These are phyloP conservation scores for Rhododendron williamsianum DNA, from an alignment of 148 eudicot genomes.

Conservation along the genomic window DNA sequence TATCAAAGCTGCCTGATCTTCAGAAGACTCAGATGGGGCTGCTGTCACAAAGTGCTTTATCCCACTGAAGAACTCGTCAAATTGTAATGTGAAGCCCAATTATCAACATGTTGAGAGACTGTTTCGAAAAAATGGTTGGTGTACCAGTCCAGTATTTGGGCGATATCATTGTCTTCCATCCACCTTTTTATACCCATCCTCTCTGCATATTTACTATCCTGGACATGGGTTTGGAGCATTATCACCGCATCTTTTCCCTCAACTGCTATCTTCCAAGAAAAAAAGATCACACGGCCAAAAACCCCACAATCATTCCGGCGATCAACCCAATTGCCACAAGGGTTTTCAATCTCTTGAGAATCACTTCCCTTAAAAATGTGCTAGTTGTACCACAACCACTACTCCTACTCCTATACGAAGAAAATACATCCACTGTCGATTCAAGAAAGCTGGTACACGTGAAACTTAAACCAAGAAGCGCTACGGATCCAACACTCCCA, in stretches of 20 bases:
- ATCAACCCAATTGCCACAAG: constrained; percentile 87
- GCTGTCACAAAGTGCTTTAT: constrained; percentile 68
- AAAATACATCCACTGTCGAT: constrained; percentile 58
- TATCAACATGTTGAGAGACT: constrained; percentile 73
- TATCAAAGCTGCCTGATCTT: constrained; percentile 32
- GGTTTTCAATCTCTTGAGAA: constrained; percentile 61
- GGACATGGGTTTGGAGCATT: constrained; percentile 62
- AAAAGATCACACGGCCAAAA: constrained; percentile 56
- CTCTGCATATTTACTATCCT: constrained; percentile 78
- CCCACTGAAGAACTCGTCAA: constrained; percentile 72
- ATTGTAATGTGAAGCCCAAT: constrained; percentile 78
- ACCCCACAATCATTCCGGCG: constrained; percentile 67
- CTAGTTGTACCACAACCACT: constrained; percentile 39
- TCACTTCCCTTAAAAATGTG: constrained; percentile 44
- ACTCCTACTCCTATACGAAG: constrained; percentile 57
- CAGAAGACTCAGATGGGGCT: constrained; percentile 36
- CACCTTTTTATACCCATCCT: constrained; percentile 73
- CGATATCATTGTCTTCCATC: constrained; percentile 95
- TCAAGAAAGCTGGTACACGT: constrained; percentile 52
- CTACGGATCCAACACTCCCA: constrained; percentile 41
- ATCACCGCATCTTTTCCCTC: constrained; percentile 84
- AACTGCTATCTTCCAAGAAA: constrained; percentile 86
- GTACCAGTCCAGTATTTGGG: constrained; percentile 74
- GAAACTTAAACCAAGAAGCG: constrained; percentile 53
- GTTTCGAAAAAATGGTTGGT: constrained; percentile 61